Conservation (phyloP, 257 asterid genomes). For the Solanum sejunctum region DNA sequence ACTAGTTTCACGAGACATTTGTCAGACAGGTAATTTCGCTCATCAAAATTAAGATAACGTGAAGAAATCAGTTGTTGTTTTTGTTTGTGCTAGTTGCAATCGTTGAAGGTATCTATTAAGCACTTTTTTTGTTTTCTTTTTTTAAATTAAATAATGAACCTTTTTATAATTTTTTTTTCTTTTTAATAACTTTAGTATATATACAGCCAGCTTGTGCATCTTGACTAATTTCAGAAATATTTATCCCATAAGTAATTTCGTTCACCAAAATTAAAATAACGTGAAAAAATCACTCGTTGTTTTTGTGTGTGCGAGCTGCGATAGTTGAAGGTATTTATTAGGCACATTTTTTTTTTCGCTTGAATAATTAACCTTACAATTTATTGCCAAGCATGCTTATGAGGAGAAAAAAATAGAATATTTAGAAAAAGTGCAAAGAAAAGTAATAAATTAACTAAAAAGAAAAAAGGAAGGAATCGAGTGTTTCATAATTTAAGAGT, state of each 20-base stretch:
- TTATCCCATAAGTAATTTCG: too few relatives aligned
- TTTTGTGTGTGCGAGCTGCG: neutral
- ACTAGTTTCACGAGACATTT: neutral
- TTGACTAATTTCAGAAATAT: too few relatives aligned
- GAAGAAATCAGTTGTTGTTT: neutral
- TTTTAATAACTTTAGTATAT: too few relatives aligned
- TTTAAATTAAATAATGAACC: neutral
- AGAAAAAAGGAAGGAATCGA: neutral
- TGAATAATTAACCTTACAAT: neutral
- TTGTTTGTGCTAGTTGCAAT: neutral
- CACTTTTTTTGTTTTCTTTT: neutral
- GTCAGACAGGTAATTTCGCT: too few relatives aligned
- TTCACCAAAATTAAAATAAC: neutral
- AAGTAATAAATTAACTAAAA: neutral
- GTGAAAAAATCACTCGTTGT: neutral
- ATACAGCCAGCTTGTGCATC: too few relatives aligned
- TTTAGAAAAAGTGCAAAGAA: neutral
- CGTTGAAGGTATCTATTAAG: neutral
- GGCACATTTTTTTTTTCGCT: neutral
- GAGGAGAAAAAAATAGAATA: neutral
- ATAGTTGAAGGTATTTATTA: neutral
- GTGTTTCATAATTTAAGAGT: neutral
- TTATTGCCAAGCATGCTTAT: neutral
- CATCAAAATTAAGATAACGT: neutral
- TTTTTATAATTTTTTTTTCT: neutral